Evolutionary conservation across 2,329 filamentous ascomycete genomes (phyloP).

Genomic region (Colletotrichum chrysophilum): DNA sequence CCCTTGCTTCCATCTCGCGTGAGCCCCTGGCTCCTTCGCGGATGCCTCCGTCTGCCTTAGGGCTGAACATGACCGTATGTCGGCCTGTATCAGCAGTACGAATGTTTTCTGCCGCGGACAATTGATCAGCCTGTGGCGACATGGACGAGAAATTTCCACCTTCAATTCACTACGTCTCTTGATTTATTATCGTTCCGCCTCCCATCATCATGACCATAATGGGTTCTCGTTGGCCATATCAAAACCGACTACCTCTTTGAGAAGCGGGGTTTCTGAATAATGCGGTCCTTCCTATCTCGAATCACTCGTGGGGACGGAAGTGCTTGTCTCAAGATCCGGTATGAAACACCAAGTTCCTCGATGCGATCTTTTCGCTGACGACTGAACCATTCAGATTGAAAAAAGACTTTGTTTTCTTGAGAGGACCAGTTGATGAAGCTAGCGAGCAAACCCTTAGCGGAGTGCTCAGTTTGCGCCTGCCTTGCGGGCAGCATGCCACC

Average conservation of each 20-base stretch:
- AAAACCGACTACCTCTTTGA: background rate
- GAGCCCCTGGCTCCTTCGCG: background rate
- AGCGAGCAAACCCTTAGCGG: background rate
- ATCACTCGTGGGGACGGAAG: background rate
- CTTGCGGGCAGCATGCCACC: background rate
- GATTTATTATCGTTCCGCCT: background rate
- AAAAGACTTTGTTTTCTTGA: background rate
- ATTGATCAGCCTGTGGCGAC: background rate
- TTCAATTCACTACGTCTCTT: background rate
- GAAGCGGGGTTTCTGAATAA: background rate
- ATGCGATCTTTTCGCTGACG: background rate
- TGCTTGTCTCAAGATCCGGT: background rate
- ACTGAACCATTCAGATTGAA: background rate
- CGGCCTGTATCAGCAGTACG: background rate
- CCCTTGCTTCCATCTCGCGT: background rate
- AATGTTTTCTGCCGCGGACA: background rate
- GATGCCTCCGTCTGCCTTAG: background rate
- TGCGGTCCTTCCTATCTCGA: background rate
- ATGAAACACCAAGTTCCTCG: background rate
- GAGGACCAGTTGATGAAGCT: background rate
- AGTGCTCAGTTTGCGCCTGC: background rate
- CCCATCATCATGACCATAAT: background rate
- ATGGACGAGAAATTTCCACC: background rate
- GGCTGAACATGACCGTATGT: background rate
- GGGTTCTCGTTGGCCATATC: background rate